Conservation (phyloP, 441 rosid genomes). For the Aleurites moluccanus region DNA sequence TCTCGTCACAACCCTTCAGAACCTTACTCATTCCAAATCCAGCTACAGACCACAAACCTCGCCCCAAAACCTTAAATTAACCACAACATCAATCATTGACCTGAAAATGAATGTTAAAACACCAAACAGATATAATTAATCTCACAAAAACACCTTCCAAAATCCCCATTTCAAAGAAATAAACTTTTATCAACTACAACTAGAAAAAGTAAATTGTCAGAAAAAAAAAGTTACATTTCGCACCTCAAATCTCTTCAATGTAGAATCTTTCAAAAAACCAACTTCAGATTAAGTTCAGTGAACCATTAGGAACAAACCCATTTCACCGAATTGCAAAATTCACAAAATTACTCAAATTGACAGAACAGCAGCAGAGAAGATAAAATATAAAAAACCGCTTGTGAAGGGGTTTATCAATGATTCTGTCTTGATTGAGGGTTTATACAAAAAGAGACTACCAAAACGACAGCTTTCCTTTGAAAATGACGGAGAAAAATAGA, state of each 20-base stretch:
- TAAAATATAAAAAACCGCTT: conserved; percentile 15
- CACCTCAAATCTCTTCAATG: conserved; percentile 9
- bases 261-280: conserved; percentile 29
- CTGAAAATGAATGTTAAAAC: conserved; percentile 12
- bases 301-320: conserved; percentile 24
- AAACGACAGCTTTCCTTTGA: background rate
- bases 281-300: conserved; percentile 27
- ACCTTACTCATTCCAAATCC: conserved; percentile 10
- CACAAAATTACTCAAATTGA: background rate
- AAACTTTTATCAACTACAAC: background rate
- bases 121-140: background rate
- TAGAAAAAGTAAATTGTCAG: background rate
- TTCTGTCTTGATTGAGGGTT: conserved; percentile 29
- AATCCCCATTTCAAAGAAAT: background rate
- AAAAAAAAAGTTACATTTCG: background rate
- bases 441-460: background rate
- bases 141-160: background rate
- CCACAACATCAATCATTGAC: conserved; percentile 19
- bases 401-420: conserved; percentile 11
- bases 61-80: conserved; percentile 21
- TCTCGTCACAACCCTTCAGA: background rate
- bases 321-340: conserved; percentile 25
- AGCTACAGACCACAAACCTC: conserved; percentile 13
- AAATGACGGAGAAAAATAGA: background rate
- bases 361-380: conserved; percentile 8